These are phyloP conservation scores for Phaeosphaeriaceae sp. DNA, from an alignment of 2,329 filamentous ascomycete species.

Conservation along the genomic window DNA sequence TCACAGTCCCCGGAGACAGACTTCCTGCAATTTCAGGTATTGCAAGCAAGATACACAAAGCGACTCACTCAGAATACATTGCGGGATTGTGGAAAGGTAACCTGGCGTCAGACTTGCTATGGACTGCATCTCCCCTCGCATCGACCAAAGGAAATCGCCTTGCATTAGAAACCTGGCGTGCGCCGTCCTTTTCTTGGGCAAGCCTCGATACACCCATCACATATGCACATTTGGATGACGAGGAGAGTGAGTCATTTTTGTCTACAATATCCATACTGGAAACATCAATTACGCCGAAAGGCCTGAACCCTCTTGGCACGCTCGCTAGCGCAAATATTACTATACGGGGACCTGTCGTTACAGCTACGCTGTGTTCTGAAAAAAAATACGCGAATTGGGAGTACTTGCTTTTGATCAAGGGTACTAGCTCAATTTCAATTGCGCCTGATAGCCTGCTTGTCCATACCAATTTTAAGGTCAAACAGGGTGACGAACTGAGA, in stretches of 20 bases:
- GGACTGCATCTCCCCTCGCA: slow-evolving; percentile 21
- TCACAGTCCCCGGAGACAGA: slow-evolving; percentile 39
- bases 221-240: slow-evolving; percentile 29
- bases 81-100: slow-evolving; percentile 43
- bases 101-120: slow-evolving; percentile 40
- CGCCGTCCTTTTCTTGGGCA: slow-evolving; percentile 44
- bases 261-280: slow-evolving; percentile 24
- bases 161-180: slow-evolving; percentile 31
- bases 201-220: slow-evolving; percentile 33
- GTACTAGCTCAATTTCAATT: slow-evolving; percentile 32
- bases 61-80: slow-evolving; percentile 39
- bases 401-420: slow-evolving; percentile 36
- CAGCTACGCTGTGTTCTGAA: slow-evolving; percentile 22
- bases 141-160: slow-evolving; percentile 8
- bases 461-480: slow-evolving; percentile 10
- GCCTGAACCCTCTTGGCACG: slow-evolving; percentile 37
- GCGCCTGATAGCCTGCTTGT: slow-evolving; percentile 38
- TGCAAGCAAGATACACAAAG: slow-evolving; percentile 37
- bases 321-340: slow-evolving; percentile 30
- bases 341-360: slow-evolving; percentile 28
- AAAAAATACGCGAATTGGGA: slow-evolving; percentile 21
- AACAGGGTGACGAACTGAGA: slow-evolving; percentile 3
- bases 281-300: slow-evolving; percentile 20
- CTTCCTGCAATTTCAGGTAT: slow-evolving; percentile 45
- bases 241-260: slow-evolving; percentile 25